Base-by-base conservation (phyloP, 192 early-diverging fungal genomes). In the Backusella luteola region DNA sequence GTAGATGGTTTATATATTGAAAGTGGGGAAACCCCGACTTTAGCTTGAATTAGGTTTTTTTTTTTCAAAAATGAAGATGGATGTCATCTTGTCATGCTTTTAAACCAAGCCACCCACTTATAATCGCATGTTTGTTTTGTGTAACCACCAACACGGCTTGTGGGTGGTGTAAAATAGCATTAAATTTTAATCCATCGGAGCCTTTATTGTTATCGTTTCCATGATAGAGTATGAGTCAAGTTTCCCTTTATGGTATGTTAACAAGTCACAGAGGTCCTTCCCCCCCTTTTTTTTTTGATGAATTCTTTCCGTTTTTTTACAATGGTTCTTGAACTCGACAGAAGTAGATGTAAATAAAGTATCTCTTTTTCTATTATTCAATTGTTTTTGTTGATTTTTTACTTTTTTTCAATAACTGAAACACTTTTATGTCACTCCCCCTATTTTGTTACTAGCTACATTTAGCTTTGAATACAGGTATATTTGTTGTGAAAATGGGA, bases 201-300 rank as follows among this genome's bases (percentile, higher is more conserved):
- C 23, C 46, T 63, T 63, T 32, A 32, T 63, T 26, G 56, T 29
- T 63, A 63, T 63, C 56, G 26, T 29, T 32, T 63, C 9, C 56
- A 63, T 63, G 56, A 63, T 63, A 63, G 56, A 63, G 56, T 63
- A 63, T 63, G 56, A 63, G 56, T 63, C 56, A 63, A 63, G 56
- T 63, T 63, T 63, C 56, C 56, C 23, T 26, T 29, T 63, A 63
- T 63, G 26, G 56, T 63, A 63, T 63, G 11, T 63, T 4, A 29
- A 12, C 46, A 49, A 29, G 56, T 63, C 56, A 63, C 56, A 63
- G 12, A 29, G 11, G n/a, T 14, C 6, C 14, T 3, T 7, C 3
- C 26, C 26, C n/a, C n/a, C 8, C 26, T 29, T 29, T 59, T 59
- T 26, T 26, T 59, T 6, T 59, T 59, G 19, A 32, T 59, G 21